Base-by-base conservation (phyloP, 192 early-diverging fungal species). In the Gonapodya prolifera region DNA sequence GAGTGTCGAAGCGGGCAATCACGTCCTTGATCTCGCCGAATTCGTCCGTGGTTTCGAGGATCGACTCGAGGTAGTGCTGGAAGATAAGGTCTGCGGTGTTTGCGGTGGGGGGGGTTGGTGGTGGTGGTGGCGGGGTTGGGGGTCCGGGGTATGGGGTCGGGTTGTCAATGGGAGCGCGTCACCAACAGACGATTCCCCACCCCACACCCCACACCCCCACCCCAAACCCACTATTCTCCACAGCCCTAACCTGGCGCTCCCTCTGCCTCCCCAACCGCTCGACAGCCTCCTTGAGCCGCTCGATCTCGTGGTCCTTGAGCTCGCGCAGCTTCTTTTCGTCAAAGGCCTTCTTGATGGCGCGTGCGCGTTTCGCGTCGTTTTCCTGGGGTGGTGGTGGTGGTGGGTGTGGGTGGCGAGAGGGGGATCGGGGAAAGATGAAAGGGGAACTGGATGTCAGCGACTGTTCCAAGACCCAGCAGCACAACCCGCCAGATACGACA, bases 11-110 rank as follows among this genome's bases (percentile, higher is more conserved):
- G 33, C 89, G 80, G n/a, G 82, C 78, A 30, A 89, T 84, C 35
- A 90, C 83, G 77, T 90, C 89, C 77, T 89, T 90, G 29, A 87
- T 78, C 81, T 90, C 89, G 28, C 82, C 85, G 80, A 88, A 90
- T 74, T 89, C 89, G n/a, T 85, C 83, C 30, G 78, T 79, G 18
- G n/a, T 81, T 78, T 90, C 89, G 1, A 90, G 80, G 0, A 90
- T 81, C 0, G 83, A 76, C 77, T 90, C 89, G 2, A 90, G 81
- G 69, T 84, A 90, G 33, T 83, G 74, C 70, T 90, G 89, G 79
- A 82, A 89, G 13, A 79, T 73, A 36, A 88, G 77, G 76, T 88
- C 89, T 90, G 8, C 16, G 1, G 36, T 70, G n/a, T n/a, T n/a
- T n/a, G n/a, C n/a, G n/a, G n/a, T n/a, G n/a, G n/a, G n/a, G n/a